Conservation (phyloP, 176 grass and related monocot species). For the Elaeis guineensis region DNA sequence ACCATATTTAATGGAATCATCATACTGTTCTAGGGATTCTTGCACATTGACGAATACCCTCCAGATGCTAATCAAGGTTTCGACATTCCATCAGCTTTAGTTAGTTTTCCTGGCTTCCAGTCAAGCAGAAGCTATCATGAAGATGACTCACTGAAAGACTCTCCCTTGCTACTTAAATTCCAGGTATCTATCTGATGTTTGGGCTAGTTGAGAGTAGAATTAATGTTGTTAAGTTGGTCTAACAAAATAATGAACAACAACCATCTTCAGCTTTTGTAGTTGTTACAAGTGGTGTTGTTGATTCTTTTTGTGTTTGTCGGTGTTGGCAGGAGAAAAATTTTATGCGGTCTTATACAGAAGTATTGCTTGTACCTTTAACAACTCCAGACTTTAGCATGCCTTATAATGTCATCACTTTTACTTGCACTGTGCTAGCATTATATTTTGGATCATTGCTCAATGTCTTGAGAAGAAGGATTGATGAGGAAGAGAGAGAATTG, state of each 20-base stretch:
- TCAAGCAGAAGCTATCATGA: slow-evolving; percentile 64
- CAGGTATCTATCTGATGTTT: slow-evolving; percentile 38
- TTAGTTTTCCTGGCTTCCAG: slow-evolving; percentile 84
- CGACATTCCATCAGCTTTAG: slow-evolving; percentile 94
- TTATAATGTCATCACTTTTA: slow-evolving; percentile 99
- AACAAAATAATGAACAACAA: too few species aligned
- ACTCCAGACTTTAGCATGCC: slow-evolving; percentile 99
- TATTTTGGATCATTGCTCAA: slow-evolving; percentile 93
- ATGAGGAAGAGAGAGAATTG: slow-evolving; percentile 73
- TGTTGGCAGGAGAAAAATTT: slow-evolving; percentile 54
- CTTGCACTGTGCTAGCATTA: slow-evolving; percentile 86
- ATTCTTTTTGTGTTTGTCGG: slow-evolving; percentile 11
- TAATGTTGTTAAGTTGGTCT: too few species aligned
- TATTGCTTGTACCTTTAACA: slow-evolving; percentile 87
- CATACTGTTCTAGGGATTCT: slow-evolving; percentile 55
- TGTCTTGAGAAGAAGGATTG: slow-evolving; percentile 68
- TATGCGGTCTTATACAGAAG: slow-evolving; percentile 91
- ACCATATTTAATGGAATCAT: slow-evolving; percentile 8
- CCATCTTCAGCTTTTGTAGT: too few species aligned
- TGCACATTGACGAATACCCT: slow-evolving; percentile 98
- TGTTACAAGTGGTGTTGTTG: neutral
- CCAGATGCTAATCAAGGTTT: slow-evolving; percentile 99
- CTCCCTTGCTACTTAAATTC: slow-evolving; percentile 59
- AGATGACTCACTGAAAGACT: slow-evolving; percentile 22
- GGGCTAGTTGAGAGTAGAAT: neutral